Evolutionary conservation across 2,329 filamentous ascomycete genomes (phyloP).

Genomic region (Neoscytalidium dimidiatum): DNA sequence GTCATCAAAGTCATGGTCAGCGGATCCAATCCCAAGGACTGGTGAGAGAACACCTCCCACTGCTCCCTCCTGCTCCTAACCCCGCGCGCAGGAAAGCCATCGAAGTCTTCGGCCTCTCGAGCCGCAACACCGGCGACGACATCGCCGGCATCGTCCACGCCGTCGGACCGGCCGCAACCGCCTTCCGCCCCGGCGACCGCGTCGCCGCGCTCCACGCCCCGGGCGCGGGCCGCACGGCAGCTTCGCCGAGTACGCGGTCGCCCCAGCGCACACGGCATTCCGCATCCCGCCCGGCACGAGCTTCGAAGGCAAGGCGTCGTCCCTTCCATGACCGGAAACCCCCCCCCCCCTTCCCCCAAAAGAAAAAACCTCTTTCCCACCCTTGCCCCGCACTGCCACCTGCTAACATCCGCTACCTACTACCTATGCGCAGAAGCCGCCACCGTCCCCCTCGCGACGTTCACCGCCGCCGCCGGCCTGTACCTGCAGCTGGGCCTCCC

Average conservation of each 20-base stretch:
- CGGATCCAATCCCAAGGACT: slow-evolving; percentile 52
- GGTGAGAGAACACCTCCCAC: slow-evolving; percentile 27
- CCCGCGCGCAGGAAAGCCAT: slow-evolving; percentile 25
- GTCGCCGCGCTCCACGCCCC: slow-evolving; percentile 61
- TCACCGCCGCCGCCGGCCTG: slow-evolving; percentile 49
- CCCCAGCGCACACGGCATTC: slow-evolving; percentile 58
- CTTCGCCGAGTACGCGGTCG: slow-evolving; percentile 64
- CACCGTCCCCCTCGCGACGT: slow-evolving; percentile 47
- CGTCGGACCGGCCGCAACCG: slow-evolving; percentile 57
- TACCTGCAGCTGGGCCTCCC: slow-evolving; percentile 44
- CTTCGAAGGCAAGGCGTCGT: slow-evolving; percentile 46
- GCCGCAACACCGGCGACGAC: slow-evolving; percentile 55
- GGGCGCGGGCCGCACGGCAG: slow-evolving; percentile 49
- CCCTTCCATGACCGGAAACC: slow-evolving; percentile 20
- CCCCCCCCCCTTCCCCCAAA: too few species aligned
- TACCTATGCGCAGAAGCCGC: slow-evolving; percentile 39
- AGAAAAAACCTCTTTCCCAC: too few species aligned
- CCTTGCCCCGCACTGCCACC: too few species aligned
- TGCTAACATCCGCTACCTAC: too few species aligned
- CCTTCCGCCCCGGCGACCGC: slow-evolving; percentile 60
- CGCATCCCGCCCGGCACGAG: slow-evolving; percentile 52
- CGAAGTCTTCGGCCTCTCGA: slow-evolving; percentile 25
- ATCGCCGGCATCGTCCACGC: slow-evolving; percentile 57
- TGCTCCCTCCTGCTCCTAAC: slow-evolving; percentile 22
- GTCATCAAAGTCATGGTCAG: slow-evolving; percentile 41